Evolutionary conservation across 139 green algal species (phyloP).

Genomic region (Klebsormidium nitens): DNA sequence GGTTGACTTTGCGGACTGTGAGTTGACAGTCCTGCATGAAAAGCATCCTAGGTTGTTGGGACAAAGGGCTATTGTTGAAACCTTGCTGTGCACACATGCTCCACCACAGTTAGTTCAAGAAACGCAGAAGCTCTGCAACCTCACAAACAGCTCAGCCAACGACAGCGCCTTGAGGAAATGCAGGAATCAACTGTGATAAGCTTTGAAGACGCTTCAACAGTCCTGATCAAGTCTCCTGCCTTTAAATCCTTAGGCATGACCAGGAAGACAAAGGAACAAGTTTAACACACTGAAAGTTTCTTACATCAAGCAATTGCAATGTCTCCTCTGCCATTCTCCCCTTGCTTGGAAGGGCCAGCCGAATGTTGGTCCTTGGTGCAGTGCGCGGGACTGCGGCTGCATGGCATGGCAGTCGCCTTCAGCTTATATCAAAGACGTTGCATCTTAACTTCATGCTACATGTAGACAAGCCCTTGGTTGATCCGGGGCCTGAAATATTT

Average conservation of each 20-base stretch:
- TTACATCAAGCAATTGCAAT: slow-evolving; percentile 55
- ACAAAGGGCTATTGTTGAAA: too few relatives aligned
- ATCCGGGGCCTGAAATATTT: too few relatives aligned
- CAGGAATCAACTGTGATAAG: neutral
- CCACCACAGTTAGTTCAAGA: neutral
- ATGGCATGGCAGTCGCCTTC: too few relatives aligned
- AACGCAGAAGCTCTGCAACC: neutral
- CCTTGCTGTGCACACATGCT: neutral
- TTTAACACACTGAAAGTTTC: too few relatives aligned
- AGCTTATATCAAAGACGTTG: too few relatives aligned
- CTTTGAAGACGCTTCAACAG: neutral
- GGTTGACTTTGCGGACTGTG: slow-evolving; percentile 92
- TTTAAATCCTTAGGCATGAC: too few relatives aligned
- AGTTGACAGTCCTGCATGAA: slow-evolving; percentile 84
- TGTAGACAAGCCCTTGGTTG: too few relatives aligned
- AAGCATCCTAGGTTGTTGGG: too few relatives aligned
- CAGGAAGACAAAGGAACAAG: too few relatives aligned
- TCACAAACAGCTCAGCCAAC: neutral
- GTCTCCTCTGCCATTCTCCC: slow-evolving; percentile 98
- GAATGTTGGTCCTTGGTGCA: slow-evolving; percentile 26
- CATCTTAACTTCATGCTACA: too few relatives aligned
- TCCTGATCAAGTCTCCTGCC: neutral
- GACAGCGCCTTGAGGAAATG: neutral
- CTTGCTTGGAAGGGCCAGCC: slow-evolving; percentile 89
- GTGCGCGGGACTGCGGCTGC: too few relatives aligned